Conservation (phyloP, 768 basidiomycete genomes). For the Lactarius pseudohatsudake region DNA sequence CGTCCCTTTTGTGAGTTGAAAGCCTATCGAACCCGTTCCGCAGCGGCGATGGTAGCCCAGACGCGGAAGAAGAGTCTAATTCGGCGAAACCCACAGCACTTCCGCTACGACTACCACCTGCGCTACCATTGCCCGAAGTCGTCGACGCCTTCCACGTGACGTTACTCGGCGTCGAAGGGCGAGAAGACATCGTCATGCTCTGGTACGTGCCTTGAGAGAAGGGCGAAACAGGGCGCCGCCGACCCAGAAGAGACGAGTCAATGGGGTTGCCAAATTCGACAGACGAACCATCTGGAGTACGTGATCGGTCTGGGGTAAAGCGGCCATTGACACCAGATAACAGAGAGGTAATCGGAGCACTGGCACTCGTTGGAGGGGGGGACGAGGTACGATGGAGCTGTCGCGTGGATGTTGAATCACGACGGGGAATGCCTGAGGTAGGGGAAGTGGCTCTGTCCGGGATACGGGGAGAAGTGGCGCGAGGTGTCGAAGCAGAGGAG, state of each 20-base stretch:
- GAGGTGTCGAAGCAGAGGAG: conserved; percentile 70
- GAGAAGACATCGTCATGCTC: conserved; percentile 53
- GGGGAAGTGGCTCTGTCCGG: conserved; percentile 38
- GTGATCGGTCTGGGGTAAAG: conserved; percentile 52
- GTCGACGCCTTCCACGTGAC: conserved; percentile 61
- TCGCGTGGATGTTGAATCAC: conserved; percentile 51
- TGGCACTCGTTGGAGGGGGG: conserved; percentile 43
- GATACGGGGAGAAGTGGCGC: conserved; percentile 66
- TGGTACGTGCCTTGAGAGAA: conserved; percentile 61
- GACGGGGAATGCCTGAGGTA: conserved; percentile 45
- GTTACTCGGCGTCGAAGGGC: conserved; percentile 67
- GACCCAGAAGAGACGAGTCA: conserved; percentile 52
- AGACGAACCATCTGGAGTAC: conserved; percentile 29
- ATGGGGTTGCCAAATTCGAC: conserved; percentile 28
- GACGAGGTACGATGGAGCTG: conserved; percentile 49
- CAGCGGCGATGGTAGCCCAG: conserved; percentile 30
- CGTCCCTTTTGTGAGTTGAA: conserved; percentile 34
- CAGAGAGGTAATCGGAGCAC: conserved; percentile 32
- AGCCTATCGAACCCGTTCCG: conserved; percentile 26
- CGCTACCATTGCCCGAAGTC: conserved; percentile 36
- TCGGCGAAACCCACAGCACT: conserved; percentile 50
- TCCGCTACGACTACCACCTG: conserved; percentile 48
- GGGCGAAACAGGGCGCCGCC: conserved; percentile 73
- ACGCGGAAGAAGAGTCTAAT: conserved; percentile 29
- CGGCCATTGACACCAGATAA: conserved; percentile 64